phyloP scores from a whole-genome alignment of 2,329 filamentous ascomycete genomes.

The Lecanosticta acicola region DNA sequence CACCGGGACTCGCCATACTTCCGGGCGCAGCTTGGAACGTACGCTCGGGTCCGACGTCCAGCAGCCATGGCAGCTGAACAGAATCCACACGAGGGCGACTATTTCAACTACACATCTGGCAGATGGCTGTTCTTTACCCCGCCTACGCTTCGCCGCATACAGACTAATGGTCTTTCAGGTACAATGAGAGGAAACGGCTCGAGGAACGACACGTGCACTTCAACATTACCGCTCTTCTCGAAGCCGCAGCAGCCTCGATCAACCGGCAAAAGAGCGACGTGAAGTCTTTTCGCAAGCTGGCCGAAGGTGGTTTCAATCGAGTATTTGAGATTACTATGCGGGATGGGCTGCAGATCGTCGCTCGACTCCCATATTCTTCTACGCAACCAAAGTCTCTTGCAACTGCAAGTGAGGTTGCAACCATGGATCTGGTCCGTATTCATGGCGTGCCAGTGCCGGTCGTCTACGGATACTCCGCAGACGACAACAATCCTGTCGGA shows the following conservation, averaged over 20 bases:
- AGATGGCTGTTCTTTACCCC: neutral
- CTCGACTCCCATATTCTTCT: conserved; percentile 22
- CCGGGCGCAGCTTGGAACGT: neutral
- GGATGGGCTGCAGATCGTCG: conserved; percentile 24
- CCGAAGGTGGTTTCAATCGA: conserved; percentile 25
- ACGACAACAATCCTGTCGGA: conserved; percentile 14
- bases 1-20: neutral
- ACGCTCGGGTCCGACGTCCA: neutral
- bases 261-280: conserved; percentile 6
- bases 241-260: conserved; percentile 10
- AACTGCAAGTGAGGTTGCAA: conserved; percentile 28
- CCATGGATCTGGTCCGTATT: conserved; percentile 20
- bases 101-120: neutral
- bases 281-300: conserved; percentile 16
- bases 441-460: conserved; percentile 21
- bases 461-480: conserved; percentile 17
- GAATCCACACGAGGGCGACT: neutral
- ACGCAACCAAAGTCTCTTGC: conserved; percentile 17
- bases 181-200: conserved; percentile 17
- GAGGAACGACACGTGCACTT: conserved; percentile 14
- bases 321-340: conserved; percentile 20
- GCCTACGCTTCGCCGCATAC: neutral
- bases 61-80: neutral
- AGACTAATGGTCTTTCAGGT: conserved; percentile 12
- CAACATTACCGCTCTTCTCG: conserved; percentile 12